Evolutionary conservation across 2,329 filamentous ascomycete genomes (phyloP).

Genomic region (Aspergillus viridinutans): DNA sequence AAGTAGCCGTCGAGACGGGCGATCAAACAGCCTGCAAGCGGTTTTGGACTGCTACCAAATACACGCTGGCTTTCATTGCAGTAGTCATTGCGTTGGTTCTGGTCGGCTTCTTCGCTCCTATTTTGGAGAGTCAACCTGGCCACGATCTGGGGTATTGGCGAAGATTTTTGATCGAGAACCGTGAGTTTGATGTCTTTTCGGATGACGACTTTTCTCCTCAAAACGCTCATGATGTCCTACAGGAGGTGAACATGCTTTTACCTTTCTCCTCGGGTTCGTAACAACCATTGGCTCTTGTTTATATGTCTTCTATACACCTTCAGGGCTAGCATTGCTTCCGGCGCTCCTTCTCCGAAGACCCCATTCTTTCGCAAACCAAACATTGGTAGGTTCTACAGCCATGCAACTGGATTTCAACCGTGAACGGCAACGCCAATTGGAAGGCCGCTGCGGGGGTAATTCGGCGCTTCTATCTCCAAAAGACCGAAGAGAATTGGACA

Average conservation of each 20-base stretch:
- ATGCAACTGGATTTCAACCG: conserved; percentile 81
- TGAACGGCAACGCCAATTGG: conserved; percentile 86
- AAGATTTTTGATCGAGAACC: conserved; percentile 74
- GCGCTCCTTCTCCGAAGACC: conserved; percentile 89
- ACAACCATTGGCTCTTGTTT: conserved; percentile 81
- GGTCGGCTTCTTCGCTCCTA: conserved; percentile 89
- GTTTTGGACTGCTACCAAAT: conserved; percentile 82
- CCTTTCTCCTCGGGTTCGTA: conserved; percentile 83
- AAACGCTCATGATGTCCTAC: not conserved
- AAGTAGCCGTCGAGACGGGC: conserved; percentile 77
- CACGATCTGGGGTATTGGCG: conserved; percentile 89
- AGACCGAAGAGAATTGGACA: conserved; percentile 82
- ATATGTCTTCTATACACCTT: conserved; percentile 83
- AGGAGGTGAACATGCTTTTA: conserved; percentile 86
- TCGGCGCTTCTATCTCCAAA: conserved; percentile 72
- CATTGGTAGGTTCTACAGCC: conserved; percentile 70
- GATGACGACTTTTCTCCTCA: not conserved
- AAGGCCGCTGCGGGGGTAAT: conserved; percentile 75
- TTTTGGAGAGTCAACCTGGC: conserved; percentile 62
- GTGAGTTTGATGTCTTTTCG: conserved; percentile 39
- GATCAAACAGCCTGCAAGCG: conserved; percentile 66
- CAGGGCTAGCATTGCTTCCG: conserved; percentile 82
- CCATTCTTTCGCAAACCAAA: conserved; percentile 76
- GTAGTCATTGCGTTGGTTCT: conserved; percentile 75
- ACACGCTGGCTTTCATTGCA: conserved; percentile 78